These are phyloP conservation scores for Beauveria medogensis DNA, from an alignment of 2,329 filamentous ascomycete species.

Conservation along the genomic window DNA sequence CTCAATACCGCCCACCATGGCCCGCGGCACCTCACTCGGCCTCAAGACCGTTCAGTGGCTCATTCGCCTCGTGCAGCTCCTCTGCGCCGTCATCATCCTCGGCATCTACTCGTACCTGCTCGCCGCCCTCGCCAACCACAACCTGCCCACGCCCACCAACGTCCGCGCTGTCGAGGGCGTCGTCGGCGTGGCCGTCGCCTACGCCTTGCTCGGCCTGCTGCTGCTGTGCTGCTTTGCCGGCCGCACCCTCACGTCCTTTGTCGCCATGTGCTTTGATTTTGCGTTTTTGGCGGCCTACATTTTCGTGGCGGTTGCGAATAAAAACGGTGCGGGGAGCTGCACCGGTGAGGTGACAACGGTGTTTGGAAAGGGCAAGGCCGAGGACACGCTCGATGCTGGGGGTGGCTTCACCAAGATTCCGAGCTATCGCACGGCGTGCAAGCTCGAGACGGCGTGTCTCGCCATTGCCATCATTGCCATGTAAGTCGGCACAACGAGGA, in stretches of 20 bases:
- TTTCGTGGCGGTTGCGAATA: constrained; percentile 70
- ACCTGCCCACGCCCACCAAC: constrained; percentile 54
- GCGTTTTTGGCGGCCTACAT: constrained; percentile 71
- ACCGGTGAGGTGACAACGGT: constrained; percentile 52
- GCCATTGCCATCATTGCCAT: constrained; percentile 71
- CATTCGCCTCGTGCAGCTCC: constrained; percentile 66
- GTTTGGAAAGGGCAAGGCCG: constrained; percentile 56
- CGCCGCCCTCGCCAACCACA: constrained; percentile 58
- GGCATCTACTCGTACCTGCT: constrained; percentile 82
- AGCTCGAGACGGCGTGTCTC: constrained; percentile 67
- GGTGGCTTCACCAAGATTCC: constrained; percentile 42
- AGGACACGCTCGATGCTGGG: constrained; percentile 37
- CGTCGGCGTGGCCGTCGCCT: constrained; percentile 64
- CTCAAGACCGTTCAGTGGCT: constrained; percentile 64
- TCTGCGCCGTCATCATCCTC: constrained; percentile 64
- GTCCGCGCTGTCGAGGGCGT: constrained; percentile 71
- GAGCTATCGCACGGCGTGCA: constrained; percentile 51
- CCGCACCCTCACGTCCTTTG: constrained; percentile 59
- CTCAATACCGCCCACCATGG: neutral
- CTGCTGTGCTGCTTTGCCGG: constrained; percentile 76
- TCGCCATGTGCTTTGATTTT: constrained; percentile 70
- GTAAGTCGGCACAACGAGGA: constrained; percentile 34
- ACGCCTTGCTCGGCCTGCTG: constrained; percentile 63
- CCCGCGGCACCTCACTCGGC: constrained; percentile 29
- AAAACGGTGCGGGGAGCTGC: constrained; percentile 61